phyloP scores from a whole-genome alignment of 2,329 filamentous ascomycete genomes.

The Didymella exigua region DNA sequence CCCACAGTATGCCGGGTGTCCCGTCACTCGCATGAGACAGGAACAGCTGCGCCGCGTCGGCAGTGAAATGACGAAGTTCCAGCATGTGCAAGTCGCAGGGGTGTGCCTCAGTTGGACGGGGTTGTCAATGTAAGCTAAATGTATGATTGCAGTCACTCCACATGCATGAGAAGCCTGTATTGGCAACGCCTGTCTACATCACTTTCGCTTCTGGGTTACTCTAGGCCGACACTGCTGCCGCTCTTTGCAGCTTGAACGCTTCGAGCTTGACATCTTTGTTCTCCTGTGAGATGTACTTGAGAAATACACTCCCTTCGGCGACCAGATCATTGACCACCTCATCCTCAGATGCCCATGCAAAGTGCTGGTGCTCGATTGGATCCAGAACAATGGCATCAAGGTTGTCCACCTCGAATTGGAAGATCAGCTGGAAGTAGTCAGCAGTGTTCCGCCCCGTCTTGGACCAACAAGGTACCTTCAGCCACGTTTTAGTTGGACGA shows the following conservation, averaged over 20 bases:
- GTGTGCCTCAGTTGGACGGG: not conserved
- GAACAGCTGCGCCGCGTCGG: not conserved
- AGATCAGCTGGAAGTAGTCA: constrained; percentile 25
- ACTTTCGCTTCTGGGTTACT: not conserved
- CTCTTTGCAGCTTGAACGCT: constrained; percentile 38
- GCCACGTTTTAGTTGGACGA: constrained; percentile 33
- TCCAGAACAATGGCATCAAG: constrained; percentile 38
- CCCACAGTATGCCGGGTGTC: not conserved
- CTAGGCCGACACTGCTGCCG: constrained; percentile 1
- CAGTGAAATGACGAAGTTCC: not conserved
- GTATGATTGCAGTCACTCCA: constrained; percentile 9
- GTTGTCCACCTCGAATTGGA: constrained; percentile 44
- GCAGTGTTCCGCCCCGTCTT: not conserved
- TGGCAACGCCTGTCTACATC: not conserved
- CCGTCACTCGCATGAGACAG: constrained; percentile 11
- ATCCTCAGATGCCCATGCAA: constrained; percentile 49
- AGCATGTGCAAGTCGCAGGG: constrained; percentile 9
- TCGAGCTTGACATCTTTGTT: constrained; percentile 45
- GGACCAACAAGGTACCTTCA: constrained; percentile 33
- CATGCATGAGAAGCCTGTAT: constrained; percentile 9
- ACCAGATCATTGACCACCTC: constrained; percentile 43
- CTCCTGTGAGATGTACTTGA: constrained; percentile 39
- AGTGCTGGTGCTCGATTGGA: constrained; percentile 51
- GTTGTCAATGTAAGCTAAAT: not conserved
- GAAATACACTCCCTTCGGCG: constrained; percentile 24